phyloP scores from a whole-genome alignment of 2,329 filamentous ascomycete genomes.

The Sphaerulina populicola region DNA sequence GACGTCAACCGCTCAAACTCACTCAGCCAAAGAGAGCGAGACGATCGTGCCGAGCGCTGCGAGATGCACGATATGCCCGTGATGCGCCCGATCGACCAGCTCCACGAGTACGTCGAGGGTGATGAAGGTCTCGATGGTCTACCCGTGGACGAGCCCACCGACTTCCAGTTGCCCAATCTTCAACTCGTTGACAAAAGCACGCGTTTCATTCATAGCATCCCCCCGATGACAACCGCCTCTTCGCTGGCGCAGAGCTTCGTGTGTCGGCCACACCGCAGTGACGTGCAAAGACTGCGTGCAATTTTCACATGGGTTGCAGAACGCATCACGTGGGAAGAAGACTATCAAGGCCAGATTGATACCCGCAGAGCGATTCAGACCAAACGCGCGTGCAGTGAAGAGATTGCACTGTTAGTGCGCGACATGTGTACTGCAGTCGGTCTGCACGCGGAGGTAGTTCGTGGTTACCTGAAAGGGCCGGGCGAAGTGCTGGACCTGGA shows the following conservation, averaged over 20 bases:
- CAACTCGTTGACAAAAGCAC: constrained; percentile 91
- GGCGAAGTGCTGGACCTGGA: constrained; percentile 75
- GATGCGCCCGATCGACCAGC: constrained; percentile 79
- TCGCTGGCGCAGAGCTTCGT: constrained; percentile 84
- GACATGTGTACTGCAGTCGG: constrained; percentile 93
- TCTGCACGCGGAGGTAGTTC: constrained; percentile 75
- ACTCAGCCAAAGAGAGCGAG: constrained; percentile 75
- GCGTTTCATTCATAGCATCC: constrained; percentile 70
- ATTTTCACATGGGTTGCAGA: constrained; percentile 99
- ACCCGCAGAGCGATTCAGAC: constrained; percentile 74
- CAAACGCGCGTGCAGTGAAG: constrained; percentile 75
- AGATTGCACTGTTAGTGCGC: constrained; percentile 77
- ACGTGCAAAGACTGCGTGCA: constrained; percentile 82
- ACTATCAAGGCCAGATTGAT: constrained; percentile 78
- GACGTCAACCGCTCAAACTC: constrained; percentile 96
- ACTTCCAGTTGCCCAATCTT: constrained; percentile 64
- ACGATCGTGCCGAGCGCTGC: constrained; percentile 78
- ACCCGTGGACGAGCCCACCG: constrained; percentile 70
- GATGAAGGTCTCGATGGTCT: constrained; percentile 82
- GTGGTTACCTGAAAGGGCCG: constrained; percentile 82
- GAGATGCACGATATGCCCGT: constrained; percentile 90
- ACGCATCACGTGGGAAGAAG: constrained; percentile 90
- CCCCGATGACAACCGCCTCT: constrained; percentile 70
- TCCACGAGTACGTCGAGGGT: constrained; percentile 76
- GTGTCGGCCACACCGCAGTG: constrained; percentile 86